These are phyloP conservation scores for Sporormia fimetaria DNA, from an alignment of 495 filamentous ascomycete genomes.

Conservation along the genomic window DNA sequence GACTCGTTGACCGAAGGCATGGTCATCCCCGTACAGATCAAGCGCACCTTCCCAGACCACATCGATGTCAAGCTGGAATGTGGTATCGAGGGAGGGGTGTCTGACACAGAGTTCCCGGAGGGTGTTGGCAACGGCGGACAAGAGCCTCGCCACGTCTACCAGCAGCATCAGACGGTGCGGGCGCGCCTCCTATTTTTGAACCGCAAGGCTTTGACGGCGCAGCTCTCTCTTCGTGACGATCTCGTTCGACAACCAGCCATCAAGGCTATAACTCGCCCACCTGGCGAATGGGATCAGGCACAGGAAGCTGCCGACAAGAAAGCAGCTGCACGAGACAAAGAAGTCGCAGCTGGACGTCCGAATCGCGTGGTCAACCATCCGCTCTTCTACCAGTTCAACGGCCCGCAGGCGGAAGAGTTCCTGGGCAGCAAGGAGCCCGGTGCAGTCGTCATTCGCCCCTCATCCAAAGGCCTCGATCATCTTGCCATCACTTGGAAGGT, in stretches of 20 bases:
- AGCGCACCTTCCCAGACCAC: conserved; percentile 79
- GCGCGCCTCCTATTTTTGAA: conserved; percentile 81
- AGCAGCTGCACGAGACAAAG: conserved; percentile 59
- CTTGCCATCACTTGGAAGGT: conserved; percentile 97
- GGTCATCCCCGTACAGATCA: conserved; percentile 82
- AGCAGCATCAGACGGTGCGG: conserved; percentile 67
- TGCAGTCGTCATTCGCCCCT: conserved; percentile 89
- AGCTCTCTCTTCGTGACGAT: conserved; percentile 72
- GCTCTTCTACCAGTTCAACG: conserved; percentile 84
- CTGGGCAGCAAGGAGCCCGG: conserved; percentile 71
- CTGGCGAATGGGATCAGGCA: conserved; percentile 72
- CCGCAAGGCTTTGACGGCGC: conserved; percentile 66
- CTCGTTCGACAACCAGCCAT: conserved; percentile 58
- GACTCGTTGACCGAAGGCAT: conserved; percentile 76
- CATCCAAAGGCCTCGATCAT: conserved; percentile 87
- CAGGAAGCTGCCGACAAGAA: conserved; percentile 72
- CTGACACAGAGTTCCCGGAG: conserved; percentile 58
- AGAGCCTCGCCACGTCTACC: conserved; percentile 44
- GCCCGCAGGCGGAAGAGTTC: conserved; percentile 86
- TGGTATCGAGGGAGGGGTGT: conserved; percentile 79
- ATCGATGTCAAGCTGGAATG: conserved; percentile 88
- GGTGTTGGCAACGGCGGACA: conserved; percentile 43
- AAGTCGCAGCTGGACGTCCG: conserved; percentile 65
- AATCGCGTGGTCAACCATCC: conserved; percentile 96
- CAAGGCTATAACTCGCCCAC: conserved; percentile 53